Evolutionary conservation across 73 alveolate species (phyloP).

Genomic region (Paramecium primaurelia): DNA sequence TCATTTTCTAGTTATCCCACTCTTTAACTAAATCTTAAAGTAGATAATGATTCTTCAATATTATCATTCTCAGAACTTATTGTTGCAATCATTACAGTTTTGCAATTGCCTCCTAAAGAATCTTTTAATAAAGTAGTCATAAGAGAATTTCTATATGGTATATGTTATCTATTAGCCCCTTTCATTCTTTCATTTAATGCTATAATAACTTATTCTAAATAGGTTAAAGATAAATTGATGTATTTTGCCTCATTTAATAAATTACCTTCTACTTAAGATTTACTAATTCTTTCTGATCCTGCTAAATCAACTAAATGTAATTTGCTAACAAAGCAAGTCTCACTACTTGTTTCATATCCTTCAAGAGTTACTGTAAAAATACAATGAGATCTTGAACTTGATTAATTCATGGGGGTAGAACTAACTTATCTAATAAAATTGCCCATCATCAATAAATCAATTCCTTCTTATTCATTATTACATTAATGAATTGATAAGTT

Average conservation of each 20-base stretch:
- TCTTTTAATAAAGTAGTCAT: conserved; percentile 96
- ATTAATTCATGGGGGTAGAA: conserved; percentile 93
- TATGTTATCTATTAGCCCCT: conserved; percentile 87
- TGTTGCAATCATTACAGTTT: conserved; percentile 93
- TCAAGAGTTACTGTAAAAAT: conserved; percentile 92
- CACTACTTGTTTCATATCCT: conserved; percentile 58
- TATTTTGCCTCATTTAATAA: conserved; percentile 92
- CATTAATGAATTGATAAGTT: conserved; percentile 88
- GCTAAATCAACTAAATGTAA: conserved; percentile 93
- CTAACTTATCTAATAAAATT: conserved; percentile 87
- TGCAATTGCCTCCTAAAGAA: conserved; percentile 97
- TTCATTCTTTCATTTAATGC: conserved; percentile 91
- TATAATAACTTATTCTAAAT: conserved; percentile 88
- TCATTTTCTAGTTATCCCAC: conserved; percentile 70
- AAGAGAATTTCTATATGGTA: conserved; percentile 95
- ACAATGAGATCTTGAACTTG: conserved; percentile 92
- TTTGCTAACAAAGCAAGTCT: conserved; percentile 67
- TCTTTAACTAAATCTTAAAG: conserved; percentile 92
- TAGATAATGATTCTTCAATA: conserved; percentile 89
- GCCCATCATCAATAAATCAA: conserved; percentile 93
- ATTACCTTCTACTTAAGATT: conserved; percentile 85
- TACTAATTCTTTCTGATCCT: conserved; percentile 92
- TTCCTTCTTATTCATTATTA: conserved; percentile 86
- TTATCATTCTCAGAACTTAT: conserved; percentile 81
- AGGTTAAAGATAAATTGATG: conserved; percentile 84